Percentiles rank a stretch among this genome's conserved stretches.
Evolutionary conservation across 257 asterid species (phyloP).

Genomic region (Solanum pinnatisectum): DNA sequence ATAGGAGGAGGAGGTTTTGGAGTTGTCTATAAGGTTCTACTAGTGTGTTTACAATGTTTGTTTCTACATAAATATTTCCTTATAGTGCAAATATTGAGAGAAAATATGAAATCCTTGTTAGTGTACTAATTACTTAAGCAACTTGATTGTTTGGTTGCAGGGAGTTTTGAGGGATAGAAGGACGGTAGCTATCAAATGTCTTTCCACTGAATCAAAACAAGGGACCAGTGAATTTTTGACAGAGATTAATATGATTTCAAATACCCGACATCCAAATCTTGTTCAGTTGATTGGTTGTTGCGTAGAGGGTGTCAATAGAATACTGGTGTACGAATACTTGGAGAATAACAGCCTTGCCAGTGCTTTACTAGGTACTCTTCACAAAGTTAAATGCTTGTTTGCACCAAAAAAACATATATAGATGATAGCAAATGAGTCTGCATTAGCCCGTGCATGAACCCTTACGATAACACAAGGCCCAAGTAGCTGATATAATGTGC

Average conservation of each 20-base stretch:
- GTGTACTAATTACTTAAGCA: background rate
- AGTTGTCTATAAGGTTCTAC: slow-evolving; percentile 49
- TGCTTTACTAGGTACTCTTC: slow-evolving; percentile 54
- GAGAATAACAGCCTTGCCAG: slow-evolving; percentile 75
- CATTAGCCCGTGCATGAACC: background rate
- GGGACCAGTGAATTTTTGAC: slow-evolving; percentile 71
- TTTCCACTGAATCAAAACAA: slow-evolving; percentile 72
- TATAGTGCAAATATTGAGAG: background rate
- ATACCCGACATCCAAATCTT: slow-evolving; percentile 45
- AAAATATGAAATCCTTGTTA: background rate
- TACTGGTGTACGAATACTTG: slow-evolving; percentile 69
- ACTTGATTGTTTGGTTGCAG: slow-evolving; percentile 19
- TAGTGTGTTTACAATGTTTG: background rate
- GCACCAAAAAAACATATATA: background rate
- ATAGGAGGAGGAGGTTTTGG: slow-evolving; percentile 87
- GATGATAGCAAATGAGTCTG: background rate
- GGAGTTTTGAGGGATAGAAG: slow-evolving; percentile 76
- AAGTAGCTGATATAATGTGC: background rate
- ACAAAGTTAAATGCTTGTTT: background rate
- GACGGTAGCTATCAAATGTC: slow-evolving; percentile 63
- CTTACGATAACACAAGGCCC: background rate
- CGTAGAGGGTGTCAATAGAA: slow-evolving; percentile 45
- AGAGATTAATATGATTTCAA: slow-evolving; percentile 57
- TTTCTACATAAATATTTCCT: background rate
- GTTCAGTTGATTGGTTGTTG: slow-evolving; percentile 35